Percentiles rank a stretch among this genome's conserved stretches.
These are phyloP conservation scores for Narthecium ossifragum DNA, from an alignment of 106 monocot genomes.

Conservation along the genomic window DNA sequence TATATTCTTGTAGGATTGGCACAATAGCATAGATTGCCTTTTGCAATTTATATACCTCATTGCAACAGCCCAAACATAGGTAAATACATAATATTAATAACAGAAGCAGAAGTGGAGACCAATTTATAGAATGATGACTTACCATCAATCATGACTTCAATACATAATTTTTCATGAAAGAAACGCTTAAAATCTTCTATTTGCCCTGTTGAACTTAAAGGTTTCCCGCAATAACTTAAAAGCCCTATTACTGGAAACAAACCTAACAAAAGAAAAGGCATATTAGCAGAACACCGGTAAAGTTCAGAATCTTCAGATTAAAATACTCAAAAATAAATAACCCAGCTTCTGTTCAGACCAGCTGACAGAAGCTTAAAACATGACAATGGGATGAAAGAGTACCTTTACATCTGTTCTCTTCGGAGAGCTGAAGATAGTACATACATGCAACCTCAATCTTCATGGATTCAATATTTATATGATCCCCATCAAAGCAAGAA, in stretches of 20 bases:
- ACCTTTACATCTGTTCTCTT: slow-evolving; percentile 77
- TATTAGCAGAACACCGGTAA: neutral
- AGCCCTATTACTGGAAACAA: slow-evolving; percentile 64
- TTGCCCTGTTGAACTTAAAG: slow-evolving; percentile 25
- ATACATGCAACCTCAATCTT: slow-evolving; percentile 65
- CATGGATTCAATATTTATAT: slow-evolving; percentile 33
- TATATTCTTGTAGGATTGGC: no score
- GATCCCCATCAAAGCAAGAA: slow-evolving; percentile 46
- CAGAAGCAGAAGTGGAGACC: no score
- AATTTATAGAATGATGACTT: slow-evolving; percentile 11
- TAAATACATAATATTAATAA: no score
- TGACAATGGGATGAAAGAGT: slow-evolving; percentile 1
- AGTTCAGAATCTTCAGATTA: neutral
- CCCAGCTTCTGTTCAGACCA: no score
- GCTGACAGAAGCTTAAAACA: neutral
- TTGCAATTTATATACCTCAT: no score
- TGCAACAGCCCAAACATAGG: no score
- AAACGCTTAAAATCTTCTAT: slow-evolving; percentile 30
- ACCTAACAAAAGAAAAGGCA: slow-evolving; percentile 27
- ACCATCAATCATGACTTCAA: slow-evolving; percentile 63
- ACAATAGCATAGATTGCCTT: no score
- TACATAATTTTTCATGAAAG: slow-evolving; percentile 15
- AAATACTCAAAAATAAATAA: neutral
- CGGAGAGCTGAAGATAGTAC: slow-evolving; percentile 60
- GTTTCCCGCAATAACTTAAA: slow-evolving; percentile 39